Base-by-base conservation (phyloP, 1,284 basidiomycete species). In the Cutaneotrichosporon cavernicola region DNA sequence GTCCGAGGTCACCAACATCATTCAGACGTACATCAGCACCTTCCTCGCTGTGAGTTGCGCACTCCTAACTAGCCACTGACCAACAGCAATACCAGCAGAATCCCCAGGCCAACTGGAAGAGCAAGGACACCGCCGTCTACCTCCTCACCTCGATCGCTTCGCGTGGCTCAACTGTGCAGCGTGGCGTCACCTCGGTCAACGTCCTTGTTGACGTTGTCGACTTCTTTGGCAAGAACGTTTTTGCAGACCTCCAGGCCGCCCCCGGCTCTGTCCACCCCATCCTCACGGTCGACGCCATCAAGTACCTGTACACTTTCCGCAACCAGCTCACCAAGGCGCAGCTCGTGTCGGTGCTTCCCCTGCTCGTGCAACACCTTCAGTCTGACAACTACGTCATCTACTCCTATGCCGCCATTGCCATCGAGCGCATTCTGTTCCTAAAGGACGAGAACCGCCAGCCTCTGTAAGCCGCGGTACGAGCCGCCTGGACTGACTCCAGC, bases 281-380 rank as follows among this genome's bases (percentile, higher is more conserved):
- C 71, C 83, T 99, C 49, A 92, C 95, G 74, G 94, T 97, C 40
- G 94, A 98, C 78, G 94, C 95, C 5, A 98, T 99, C 78, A 89
- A 92, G 62, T 97, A 92, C 82, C 80, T 97, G 58, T 86, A 92
- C 75, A 97, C 92, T 0, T 99, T 99, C 86, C 86, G 97, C 21
- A 95, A 96, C 75, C 96, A 94, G 91, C 85, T 99, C 62, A 96
- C 92, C 14, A 98, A 98, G 83, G 87, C 90, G 32, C 96, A 99
- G 84, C 85, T 99, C 9, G 83, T 96, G 10, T 89, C 91, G 0
- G 96, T 98, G 11, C 83, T 99, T 2, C 95, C 95, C 0, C 83
- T 92, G 8, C 86, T 99, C 4, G 88, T 90, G n/a, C 87, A 86
- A 36, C 95, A 97, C 78, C 86, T 98, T 77, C 70, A 84, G 76